Percentiles rank a stretch among this genome's conserved stretches.
Evolutionary conservation across 1,139 yeast species (phyloP).

Genomic region (Eremothecium gossypii): DNA sequence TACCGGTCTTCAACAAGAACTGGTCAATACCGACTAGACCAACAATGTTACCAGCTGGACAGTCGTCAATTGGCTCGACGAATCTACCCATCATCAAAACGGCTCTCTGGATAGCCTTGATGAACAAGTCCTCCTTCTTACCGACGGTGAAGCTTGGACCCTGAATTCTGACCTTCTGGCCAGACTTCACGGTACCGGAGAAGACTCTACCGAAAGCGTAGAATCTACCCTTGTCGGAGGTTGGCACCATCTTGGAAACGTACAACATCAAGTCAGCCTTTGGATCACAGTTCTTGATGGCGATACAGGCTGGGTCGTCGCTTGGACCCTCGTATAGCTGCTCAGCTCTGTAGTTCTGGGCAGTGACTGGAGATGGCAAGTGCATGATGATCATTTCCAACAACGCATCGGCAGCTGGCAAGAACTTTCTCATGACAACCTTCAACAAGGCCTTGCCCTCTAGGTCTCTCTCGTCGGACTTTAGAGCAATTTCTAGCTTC

Average conservation of each 20-base stretch:
- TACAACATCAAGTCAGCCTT: slow-evolving; percentile 96
- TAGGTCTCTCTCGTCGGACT: slow-evolving; percentile 91
- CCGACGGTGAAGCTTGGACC: slow-evolving; percentile 99
- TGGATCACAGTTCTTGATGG: slow-evolving; percentile 98
- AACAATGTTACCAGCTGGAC: slow-evolving; percentile 99
- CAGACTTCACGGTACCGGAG: slow-evolving; percentile 98
- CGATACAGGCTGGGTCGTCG: slow-evolving; percentile 85
- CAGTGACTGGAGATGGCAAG: slow-evolving; percentile 99
- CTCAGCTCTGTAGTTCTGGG: slow-evolving; percentile 98
- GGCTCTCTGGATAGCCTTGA: slow-evolving; percentile 98
- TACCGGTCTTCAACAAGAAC: slow-evolving; percentile 98
- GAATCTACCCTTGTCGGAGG: slow-evolving; percentile 99
- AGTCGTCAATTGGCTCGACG: slow-evolving; percentile 97
- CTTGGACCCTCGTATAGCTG: slow-evolving; percentile 98
- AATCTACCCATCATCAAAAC: slow-evolving; percentile 99
- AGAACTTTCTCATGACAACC: slow-evolving; percentile 98
- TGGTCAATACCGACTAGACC: slow-evolving; percentile 99
- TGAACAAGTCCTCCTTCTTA: slow-evolving; percentile 93
- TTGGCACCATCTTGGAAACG: slow-evolving; percentile 99
- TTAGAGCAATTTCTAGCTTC: slow-evolving; percentile 84
- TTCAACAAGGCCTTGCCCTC: slow-evolving; percentile 98
- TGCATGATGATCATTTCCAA: slow-evolving; percentile 98
- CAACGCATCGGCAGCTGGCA: slow-evolving; percentile 99
- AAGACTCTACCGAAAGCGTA: slow-evolving; percentile 99
- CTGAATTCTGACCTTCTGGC: slow-evolving; percentile 99